Evolutionary conservation across 75 land plant genomes (phyloP).

Genomic region (Adiantum capillusveneris): DNA sequence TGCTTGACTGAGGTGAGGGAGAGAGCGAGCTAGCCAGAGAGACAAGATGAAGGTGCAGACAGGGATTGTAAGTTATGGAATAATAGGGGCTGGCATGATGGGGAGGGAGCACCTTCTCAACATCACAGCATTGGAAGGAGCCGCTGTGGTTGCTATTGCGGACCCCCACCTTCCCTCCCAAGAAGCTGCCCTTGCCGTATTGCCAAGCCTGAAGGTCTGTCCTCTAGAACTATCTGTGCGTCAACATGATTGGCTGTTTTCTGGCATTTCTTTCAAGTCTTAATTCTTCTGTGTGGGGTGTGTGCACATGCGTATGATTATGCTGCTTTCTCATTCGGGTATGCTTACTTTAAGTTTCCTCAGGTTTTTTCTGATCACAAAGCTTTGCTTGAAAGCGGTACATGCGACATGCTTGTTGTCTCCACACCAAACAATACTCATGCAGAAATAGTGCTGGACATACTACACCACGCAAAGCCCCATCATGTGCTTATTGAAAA

Average conservation of each 20-base stretch:
- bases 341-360: too few species aligned
- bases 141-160: conserved; percentile 62
- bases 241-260: neutral
- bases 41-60: neutral
- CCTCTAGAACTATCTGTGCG: neutral
- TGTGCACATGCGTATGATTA: too few species aligned
- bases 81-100: conserved; percentile 98
- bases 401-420: conserved; percentile 81
- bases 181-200: conserved; percentile 44
- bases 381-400: conserved; percentile 73
- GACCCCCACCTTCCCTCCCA: conserved; percentile 80
- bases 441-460: conserved; percentile 72
- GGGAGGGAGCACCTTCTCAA: conserved; percentile 91
- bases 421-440: conserved; percentile 98
- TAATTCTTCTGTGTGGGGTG: too few species aligned
- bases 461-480: conserved; percentile 56
- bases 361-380: conserved; percentile 77
- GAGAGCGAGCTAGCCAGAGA: too few species aligned
- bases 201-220: conserved; percentile 28
- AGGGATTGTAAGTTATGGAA: conserved; percentile 57
- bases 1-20: too few species aligned
- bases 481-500: conserved; percentile 92
- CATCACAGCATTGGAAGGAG: conserved; percentile 64
- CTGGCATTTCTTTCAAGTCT: too few species aligned
- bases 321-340: too few species aligned